A percentile compares a stretch with the other conserved stretches of the same genome.
phyloP scores from a whole-genome alignment of 257 asterid species.

The Salvia hispanica region DNA sequence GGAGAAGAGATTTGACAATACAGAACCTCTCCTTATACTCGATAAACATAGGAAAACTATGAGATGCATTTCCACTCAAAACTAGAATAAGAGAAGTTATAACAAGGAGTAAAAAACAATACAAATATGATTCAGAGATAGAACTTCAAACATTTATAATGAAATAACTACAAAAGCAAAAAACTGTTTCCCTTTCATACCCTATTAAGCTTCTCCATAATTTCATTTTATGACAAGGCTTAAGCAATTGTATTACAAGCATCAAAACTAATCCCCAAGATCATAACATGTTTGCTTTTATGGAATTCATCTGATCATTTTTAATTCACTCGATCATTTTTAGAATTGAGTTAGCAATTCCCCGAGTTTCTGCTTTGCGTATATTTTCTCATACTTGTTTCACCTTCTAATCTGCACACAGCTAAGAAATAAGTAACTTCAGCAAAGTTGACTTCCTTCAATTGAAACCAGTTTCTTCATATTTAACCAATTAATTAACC shows the following conservation, averaged over 20 bases:
- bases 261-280: background rate
- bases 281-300: background rate
- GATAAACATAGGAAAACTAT: background rate
- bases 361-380: background rate
- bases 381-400: background rate
- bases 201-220: background rate
- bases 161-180: background rate
- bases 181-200: background rate
- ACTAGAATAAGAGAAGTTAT: background rate
- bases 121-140: background rate
- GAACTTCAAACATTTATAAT: background rate
- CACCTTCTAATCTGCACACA: background rate
- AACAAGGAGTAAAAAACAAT: background rate
- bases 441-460: constrained; percentile 27
- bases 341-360: background rate
- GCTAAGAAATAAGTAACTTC: constrained; percentile 15
- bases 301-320: constrained; percentile 1
- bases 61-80: background rate
- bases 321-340: background rate
- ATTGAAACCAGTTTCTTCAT: background rate
- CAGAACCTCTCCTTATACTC: background rate
- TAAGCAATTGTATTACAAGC: background rate
- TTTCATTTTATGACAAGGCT: background rate
- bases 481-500: background rate
- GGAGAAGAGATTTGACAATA: background rate